These are phyloP conservation scores for Rosa lucieae DNA, from an alignment of 306 rosid species.

Conservation along the genomic window DNA sequence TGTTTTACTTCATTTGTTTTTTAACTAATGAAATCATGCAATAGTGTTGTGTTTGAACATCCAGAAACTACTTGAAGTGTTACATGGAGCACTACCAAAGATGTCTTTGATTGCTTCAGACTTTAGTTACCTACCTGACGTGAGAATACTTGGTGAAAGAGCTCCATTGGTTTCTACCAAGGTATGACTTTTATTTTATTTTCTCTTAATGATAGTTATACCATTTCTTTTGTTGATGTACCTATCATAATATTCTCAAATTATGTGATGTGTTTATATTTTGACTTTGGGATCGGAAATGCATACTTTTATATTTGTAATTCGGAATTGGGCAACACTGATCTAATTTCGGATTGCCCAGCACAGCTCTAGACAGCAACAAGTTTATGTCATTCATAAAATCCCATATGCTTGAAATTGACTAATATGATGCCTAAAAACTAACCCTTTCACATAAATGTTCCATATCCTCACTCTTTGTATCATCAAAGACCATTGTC, in stretches of 20 bases:
- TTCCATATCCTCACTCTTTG: neutral
- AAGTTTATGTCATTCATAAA: neutral
- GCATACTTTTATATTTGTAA: neutral
- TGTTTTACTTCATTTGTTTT: neutral
- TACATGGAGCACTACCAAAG: slow-evolving; percentile 84
- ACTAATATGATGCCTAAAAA: neutral
- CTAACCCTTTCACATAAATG: neutral
- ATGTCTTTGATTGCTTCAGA: slow-evolving; percentile 97
- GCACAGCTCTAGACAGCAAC: neutral
- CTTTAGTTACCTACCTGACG: slow-evolving; percentile 90
- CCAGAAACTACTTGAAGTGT: slow-evolving; percentile 84
- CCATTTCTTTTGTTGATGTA: neutral
- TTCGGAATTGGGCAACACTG: neutral
- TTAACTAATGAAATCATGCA: slow-evolving; percentile 6
- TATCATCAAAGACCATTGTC: neutral
- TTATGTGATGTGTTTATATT: neutral
- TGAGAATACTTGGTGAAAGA: slow-evolving; percentile 81
- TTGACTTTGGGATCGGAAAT: neutral
- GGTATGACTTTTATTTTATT: slow-evolving; percentile 39
- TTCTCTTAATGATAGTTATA: neutral
- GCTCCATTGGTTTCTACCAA: slow-evolving; percentile 97
- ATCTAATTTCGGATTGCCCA: neutral
- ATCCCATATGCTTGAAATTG: neutral
- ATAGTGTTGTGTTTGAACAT: slow-evolving; percentile 25
- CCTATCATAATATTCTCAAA: neutral